A percentile compares a stretch with the other conserved stretches of the same genome.
phyloP scores from a whole-genome alignment of 1,284 basidiomycete genomes.

The Schizopora paradoxa region DNA sequence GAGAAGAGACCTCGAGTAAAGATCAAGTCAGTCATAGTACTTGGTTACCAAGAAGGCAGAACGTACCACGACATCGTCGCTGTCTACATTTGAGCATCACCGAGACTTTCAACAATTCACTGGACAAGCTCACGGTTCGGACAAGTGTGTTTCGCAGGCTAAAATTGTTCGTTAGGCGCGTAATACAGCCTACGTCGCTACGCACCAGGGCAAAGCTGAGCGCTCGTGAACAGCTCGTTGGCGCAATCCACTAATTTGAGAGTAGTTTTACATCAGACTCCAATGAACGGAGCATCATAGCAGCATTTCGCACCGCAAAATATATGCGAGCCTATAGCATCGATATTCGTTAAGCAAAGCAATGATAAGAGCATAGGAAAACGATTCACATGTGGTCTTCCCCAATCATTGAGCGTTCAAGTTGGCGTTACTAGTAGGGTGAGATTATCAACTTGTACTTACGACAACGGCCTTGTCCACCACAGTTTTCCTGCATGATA shows the following conservation, averaged over 20 bases:
- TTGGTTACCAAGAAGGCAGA: background rate
- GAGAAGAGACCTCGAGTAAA: constrained; percentile 56
- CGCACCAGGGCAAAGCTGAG: constrained; percentile 70
- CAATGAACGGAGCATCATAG: background rate
- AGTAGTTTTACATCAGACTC: too few relatives aligned
- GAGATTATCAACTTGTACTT: constrained; percentile 26
- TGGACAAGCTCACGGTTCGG: constrained; percentile 56
- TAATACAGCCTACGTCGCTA: constrained; percentile 5
- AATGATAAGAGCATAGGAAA: background rate
- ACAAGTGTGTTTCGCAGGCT: constrained; percentile 76
- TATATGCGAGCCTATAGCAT: constrained; percentile 63
- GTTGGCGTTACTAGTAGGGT: constrained; percentile 13
- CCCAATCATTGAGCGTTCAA: background rate
- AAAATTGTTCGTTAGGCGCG: constrained; percentile 17
- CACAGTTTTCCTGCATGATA: constrained; percentile 61
- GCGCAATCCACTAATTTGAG: constrained; percentile 60
- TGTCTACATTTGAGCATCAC: constrained; percentile 29
- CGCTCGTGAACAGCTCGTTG: constrained; percentile 71
- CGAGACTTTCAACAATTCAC: constrained; percentile 1
- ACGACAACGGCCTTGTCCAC: constrained; percentile 79
- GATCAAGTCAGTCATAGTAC: background rate
- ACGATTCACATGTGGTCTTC: constrained; percentile 15
- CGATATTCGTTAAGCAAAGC: background rate
- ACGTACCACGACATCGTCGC: constrained; percentile 77
- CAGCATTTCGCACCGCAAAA: constrained; percentile 57